Conservation (phyloP, 306 rosid genomes). For the Betula pendula region DNA sequence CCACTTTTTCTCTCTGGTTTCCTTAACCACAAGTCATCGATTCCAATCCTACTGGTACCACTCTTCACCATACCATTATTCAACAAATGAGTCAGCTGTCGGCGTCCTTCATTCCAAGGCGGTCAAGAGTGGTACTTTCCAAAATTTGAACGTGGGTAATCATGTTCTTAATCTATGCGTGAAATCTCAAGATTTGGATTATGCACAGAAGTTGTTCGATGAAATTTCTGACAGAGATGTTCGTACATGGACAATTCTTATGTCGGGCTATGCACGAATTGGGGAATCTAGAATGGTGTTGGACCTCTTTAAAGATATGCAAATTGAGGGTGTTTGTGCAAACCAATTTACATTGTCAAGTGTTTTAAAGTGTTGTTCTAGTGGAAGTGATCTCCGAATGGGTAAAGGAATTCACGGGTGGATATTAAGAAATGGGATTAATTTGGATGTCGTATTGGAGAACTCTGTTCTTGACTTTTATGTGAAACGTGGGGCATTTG, state of each 20-base stretch:
- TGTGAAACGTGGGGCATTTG: slow-evolving; percentile 60
- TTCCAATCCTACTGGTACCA: slow-evolving; percentile 35
- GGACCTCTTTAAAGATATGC: slow-evolving; percentile 65
- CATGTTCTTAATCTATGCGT: slow-evolving; percentile 36
- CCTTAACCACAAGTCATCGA: not conserved
- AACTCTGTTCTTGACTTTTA: slow-evolving; percentile 78
- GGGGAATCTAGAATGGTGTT: slow-evolving; percentile 47
- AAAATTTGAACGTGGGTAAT: slow-evolving; percentile 38
- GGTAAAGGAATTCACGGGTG: slow-evolving; percentile 79
- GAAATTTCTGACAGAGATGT: slow-evolving; percentile 60
- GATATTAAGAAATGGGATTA: slow-evolving; percentile 67
- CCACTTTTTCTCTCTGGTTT: slow-evolving; percentile 9
- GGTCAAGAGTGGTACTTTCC: slow-evolving; percentile 54
- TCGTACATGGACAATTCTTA: slow-evolving; percentile 71
- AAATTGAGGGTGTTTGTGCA: slow-evolving; percentile 52
- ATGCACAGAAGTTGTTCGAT: slow-evolving; percentile 66
- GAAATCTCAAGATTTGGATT: slow-evolving; percentile 46
- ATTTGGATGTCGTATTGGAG: slow-evolving; percentile 62
- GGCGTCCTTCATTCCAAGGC: slow-evolving; percentile 54
- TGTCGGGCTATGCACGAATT: slow-evolving; percentile 64
- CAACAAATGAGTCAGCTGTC: slow-evolving; percentile 20
- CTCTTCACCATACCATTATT: slow-evolving; percentile 25
- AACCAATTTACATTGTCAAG: slow-evolving; percentile 70
- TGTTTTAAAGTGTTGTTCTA: slow-evolving; percentile 63
- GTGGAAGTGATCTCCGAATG: slow-evolving; percentile 39